phyloP scores from a whole-genome alignment of 176 grass and related monocot genomes.

The Melocanna baccifera region DNA sequence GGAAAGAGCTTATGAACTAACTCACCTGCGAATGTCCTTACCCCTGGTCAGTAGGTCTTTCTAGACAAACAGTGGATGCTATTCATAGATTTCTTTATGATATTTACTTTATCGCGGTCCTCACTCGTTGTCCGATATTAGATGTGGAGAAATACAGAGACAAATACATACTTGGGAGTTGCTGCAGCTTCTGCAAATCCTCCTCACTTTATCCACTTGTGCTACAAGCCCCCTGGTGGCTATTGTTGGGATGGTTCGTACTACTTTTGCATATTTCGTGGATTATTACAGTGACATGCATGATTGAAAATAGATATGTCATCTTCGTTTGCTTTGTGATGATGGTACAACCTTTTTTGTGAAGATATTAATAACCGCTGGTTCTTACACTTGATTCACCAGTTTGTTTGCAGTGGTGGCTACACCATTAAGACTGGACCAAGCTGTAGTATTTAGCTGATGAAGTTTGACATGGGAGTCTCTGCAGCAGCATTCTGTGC shows the following conservation, averaged over 20 bases:
- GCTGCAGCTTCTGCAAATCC: slow-evolving; percentile 85
- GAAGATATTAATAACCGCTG: neutral
- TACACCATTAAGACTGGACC: slow-evolving; percentile 96
- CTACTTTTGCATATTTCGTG: neutral
- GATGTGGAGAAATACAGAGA: slow-evolving; percentile 78
- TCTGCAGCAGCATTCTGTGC: slow-evolving; percentile 85
- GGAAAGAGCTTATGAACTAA: slow-evolving; percentile 95
- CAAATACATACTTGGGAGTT: slow-evolving; percentile 93
- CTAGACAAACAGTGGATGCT: too few species aligned
- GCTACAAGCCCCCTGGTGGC: slow-evolving; percentile 81
- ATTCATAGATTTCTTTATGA: too few species aligned
- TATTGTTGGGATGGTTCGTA: slow-evolving; percentile 81
- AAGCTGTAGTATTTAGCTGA: slow-evolving; percentile 78
- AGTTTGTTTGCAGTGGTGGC: slow-evolving; percentile 68
- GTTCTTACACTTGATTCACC: slow-evolving; percentile 2
- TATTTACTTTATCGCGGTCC: too few species aligned
- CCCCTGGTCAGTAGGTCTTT: too few species aligned
- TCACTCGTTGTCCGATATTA: slow-evolving; percentile 86
- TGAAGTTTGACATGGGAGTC: slow-evolving; percentile 99
- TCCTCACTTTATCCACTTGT: slow-evolving; percentile 90
- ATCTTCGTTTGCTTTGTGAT: neutral
- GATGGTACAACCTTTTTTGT: neutral
- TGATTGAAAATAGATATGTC: neutral
- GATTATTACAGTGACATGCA: neutral
- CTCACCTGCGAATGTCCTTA: slow-evolving; percentile 93